Conservation (phyloP, 2,329 filamentous ascomycete species). For the Tothia fuscella region DNA sequence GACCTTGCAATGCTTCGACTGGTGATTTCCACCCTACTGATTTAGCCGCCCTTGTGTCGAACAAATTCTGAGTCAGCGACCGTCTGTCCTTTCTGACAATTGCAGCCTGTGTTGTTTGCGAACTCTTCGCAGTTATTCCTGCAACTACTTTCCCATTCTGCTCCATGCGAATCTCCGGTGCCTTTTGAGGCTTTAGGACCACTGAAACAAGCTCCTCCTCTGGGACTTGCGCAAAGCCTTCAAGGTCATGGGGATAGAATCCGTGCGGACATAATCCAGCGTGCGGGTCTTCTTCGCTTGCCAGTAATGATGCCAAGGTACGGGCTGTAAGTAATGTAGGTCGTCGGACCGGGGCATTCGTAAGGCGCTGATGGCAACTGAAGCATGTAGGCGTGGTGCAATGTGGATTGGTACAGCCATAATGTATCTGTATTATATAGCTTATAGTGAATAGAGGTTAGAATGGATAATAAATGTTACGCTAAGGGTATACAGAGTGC, state of each 20-base stretch:
- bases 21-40: not conserved
- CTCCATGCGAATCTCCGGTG: not conserved
- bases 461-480: too few species aligned
- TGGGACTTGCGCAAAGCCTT: not conserved
- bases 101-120: slow-evolving; percentile 15
- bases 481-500: too few species aligned
- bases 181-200: not conserved
- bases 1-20: too few species aligned
- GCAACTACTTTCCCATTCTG: not conserved
- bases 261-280: slow-evolving; percentile 4
- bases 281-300: slow-evolving; percentile 1
- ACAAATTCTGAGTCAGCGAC: slow-evolving; percentile 49
- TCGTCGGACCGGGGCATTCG: slow-evolving; percentile 6
- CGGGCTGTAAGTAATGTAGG: slow-evolving; percentile 10
- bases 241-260: not conserved
- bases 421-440: slow-evolving; percentile 10
- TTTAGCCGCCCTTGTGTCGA: slow-evolving; percentile 21
- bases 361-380: slow-evolving; percentile 4
- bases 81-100: slow-evolving; percentile 46
- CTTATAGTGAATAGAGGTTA: slow-evolving; percentile 3
- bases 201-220: not conserved
- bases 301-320: slow-evolving; percentile 9
- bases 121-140: not conserved
- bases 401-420: slow-evolving; percentile 8
- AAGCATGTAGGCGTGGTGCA: slow-evolving; percentile 10